Evolutionary conservation across 129 eudicot genomes (phyloP), one percentile per base, ranked within the genome.

Genomic region (Logfia minima): DNA sequence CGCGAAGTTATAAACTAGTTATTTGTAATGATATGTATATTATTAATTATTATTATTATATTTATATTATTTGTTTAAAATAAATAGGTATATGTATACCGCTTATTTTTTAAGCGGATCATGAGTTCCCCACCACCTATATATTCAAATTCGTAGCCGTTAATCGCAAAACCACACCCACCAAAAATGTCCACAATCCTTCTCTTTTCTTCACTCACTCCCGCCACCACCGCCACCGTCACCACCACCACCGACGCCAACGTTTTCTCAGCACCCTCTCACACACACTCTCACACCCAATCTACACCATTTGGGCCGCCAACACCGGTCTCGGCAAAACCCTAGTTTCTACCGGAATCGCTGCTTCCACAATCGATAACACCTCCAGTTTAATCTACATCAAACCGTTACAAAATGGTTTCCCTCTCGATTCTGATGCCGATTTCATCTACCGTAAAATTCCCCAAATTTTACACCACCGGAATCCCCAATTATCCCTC

Each of bases 261-360:
- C 79, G 83, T 45, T 48, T 74, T 61, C 34, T 76, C 70, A 76
- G 88, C 61, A 82, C 86, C 13, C 41, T 70, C 28, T 73, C 86
- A 6, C 80, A 92, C 91, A 85, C 97, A 1, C 96, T 95, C 28
- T 83, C 93, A 3, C 96, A 89, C 89, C 99, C 99, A 4, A 95
- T 86, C 71, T 95, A 87, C 90, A 89, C 93, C 55, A 80, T 95
- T 6, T 95, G 99, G 99, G 90, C 92, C 26, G 71, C 97, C 81
- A 95, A 95, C 89, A 95, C 99, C 45, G 84, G 84, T 79, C 88
- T 95, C 65, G 99, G 99, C 79, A 95, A 95, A 91, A 91, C 99
- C 92, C 96, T 91, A 7, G 89, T 95, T 63, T 91, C 99, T 70
- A 75, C 91, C 64, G 99, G 97, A 43, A 85, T 95, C 63, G 90